Evolutionary conservation across 208 protist genomes (phyloP), one percentile per base, ranked within the genome.

Genomic region (Leishmania major): DNA sequence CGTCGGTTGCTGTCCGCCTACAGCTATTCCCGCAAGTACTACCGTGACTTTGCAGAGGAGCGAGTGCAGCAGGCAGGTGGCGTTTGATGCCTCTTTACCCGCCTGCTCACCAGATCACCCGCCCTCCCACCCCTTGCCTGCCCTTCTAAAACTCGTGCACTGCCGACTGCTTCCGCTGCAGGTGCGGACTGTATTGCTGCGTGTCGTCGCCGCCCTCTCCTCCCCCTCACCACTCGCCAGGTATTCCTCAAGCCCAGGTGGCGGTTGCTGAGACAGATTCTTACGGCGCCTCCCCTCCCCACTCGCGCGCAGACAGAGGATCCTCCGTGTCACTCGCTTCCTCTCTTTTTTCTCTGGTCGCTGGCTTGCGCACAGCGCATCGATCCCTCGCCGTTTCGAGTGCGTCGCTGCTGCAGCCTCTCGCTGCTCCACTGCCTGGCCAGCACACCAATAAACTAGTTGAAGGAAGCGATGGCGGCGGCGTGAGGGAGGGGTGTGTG

Each of bases 1-100:
- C 40, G 0, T 8, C 77, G 55, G 71, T 49, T 85, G 59, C 45
- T 85, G 19, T 37, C 55, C 19, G 22, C 57, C 47, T 85, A 85
- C 57, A 47, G 31, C 47, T 85, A 85, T 66, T 53, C 77, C 0
- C 81, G 81, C 45, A 85, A 85, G 77, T 81, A 85, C 49, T 78
- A 85, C 71, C 76, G 81, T 0, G 60, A 77, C 81, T 81, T 84
- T 43, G 35, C 74, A 7, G 31, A 67, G 35, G 55, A 51, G 74
- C 19, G 31, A 17, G 74, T 77, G 22, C 49, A 45, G 49, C 3
- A 60, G 31, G 28, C 43, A 2, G n/a, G 74, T 8, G 17, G 31
- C 51, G 74, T 43, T n/a, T 47, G 74, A 51, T 15, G 22, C 22
- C 74, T 77, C 35, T 64, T 62, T 45, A 6, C 35, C 53, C 31